Base-by-base conservation (phyloP, 2,329 filamentous ascomycete species). In the Grosmannia serpens region DNA sequence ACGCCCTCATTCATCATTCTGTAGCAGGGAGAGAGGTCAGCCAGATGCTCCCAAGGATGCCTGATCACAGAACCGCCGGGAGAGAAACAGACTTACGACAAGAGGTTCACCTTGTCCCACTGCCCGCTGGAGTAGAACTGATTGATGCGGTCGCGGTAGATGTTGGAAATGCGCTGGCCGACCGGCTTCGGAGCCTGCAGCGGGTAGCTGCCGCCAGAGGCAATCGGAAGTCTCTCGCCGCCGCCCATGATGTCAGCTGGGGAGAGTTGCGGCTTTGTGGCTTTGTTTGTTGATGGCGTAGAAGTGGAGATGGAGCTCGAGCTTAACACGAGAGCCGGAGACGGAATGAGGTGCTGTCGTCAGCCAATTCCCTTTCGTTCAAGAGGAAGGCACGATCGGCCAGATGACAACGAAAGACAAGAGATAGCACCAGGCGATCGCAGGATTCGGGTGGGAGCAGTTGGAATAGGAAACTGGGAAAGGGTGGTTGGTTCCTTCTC, bases 1-100 rank as follows among this genome's bases (percentile, higher is more conserved):
- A 75, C 68, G 55, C 79, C 87, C 71, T 92, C 86, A 67, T 84
- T 80, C 70, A 91, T 82, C 77, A 91, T 91, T 62, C 83, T 86
- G 65, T 38, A 31, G 27, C 35, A 35, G 27, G 51, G 8, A 27
- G 22, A 9, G 2, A 7, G 50, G 46, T 44, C 8, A 44, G 41
- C 8, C 13, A 20, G 41, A 44, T n/a, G 41, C 41, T 44, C 41
- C 20, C 17, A 44, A 44, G 20, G 41, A 44, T 6, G 8, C 31
- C 31, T 33, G n/a, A n/a, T n/a, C 17, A 31, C 20, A 31, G 35
- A 27, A 15, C 2, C n/a, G 22, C 20, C 24, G 17, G n/a, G 29
- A 22, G 24, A n/a, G 33, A 50, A 8, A 38, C 29, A 44, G 17
- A 63, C 61, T 54, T 58, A 67, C 63, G 65, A 64, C 11, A 65